Percentiles rank a stretch among this genome's conserved stretches.
Conservation (phyloP, 306 rosid genomes). For the Hylodesmum podocarpum region DNA sequence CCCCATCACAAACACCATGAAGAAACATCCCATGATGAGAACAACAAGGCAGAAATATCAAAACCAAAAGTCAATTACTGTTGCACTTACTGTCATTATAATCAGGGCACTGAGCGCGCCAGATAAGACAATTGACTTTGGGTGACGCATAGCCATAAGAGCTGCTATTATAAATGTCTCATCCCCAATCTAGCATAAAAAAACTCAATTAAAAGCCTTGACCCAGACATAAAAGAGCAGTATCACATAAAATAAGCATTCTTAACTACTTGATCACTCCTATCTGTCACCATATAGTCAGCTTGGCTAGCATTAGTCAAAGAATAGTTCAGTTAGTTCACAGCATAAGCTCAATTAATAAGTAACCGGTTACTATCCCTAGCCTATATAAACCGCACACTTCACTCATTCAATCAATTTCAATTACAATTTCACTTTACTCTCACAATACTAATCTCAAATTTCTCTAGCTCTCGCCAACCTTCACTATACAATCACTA, state of each 20-base stretch:
- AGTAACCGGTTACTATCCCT: neutral
- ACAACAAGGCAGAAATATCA: neutral
- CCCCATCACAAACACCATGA: constrained; percentile 10
- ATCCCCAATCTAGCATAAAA: constrained; percentile 85
- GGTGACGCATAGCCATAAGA: constrained; percentile 99
- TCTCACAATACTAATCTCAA: neutral
- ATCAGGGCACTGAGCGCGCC: constrained; percentile 90
- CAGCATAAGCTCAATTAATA: neutral
- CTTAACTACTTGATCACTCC: neutral
- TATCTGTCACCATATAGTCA: neutral
- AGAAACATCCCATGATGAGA: constrained; percentile 31
- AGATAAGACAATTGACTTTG: constrained; percentile 89
- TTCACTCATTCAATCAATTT: neutral
- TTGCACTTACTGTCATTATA: constrained; percentile 80
- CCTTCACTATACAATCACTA: neutral
- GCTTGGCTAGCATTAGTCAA: neutral
- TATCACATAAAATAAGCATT: constrained; percentile 16
- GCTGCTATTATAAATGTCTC: constrained; percentile 99
- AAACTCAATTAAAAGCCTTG: constrained; percentile 32
- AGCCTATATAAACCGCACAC: neutral
- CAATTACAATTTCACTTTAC: neutral
- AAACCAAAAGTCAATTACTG: neutral
- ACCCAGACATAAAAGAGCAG: constrained; percentile 3
- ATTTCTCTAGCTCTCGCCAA: neutral
- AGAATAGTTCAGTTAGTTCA: neutral